phyloP scores from a whole-genome alignment of 257 asterid genomes.

The Solanum rostratum region DNA sequence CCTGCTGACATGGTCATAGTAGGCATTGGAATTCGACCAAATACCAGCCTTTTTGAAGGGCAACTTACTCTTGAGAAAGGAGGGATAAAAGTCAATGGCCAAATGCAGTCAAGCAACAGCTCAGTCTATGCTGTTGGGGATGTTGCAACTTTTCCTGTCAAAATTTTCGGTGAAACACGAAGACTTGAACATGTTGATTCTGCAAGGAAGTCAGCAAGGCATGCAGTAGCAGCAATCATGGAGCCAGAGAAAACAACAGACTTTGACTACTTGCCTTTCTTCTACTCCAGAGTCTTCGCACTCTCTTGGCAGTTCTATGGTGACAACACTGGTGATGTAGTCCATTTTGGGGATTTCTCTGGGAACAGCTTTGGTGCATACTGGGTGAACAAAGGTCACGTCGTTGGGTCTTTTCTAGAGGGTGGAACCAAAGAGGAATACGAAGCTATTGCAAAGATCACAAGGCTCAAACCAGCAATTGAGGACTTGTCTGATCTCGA shows the following conservation, averaged over 20 bases:
- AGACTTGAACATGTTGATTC: conserved; percentile 85
- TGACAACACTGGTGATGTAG: conserved; percentile 55
- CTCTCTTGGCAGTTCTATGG: conserved; percentile 88
- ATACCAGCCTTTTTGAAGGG: conserved; percentile 82
- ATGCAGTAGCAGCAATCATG: conserved; percentile 64
- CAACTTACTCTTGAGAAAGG: conserved; percentile 85
- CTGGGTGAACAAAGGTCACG: conserved; percentile 59
- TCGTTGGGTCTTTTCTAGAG: conserved; percentile 79
- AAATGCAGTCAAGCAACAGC: conserved; percentile 68
- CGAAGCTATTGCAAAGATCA: conserved; percentile 50
- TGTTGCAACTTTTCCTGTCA: conserved; percentile 78
- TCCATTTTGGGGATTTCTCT: conserved; percentile 61
- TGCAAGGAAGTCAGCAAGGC: conserved; percentile 71
- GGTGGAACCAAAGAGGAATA: conserved; percentile 86
- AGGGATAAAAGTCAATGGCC: conserved; percentile 75
- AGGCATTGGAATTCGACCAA: conserved; percentile 92
- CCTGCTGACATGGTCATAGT: conserved; percentile 81
- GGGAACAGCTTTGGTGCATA: conserved; percentile 54
- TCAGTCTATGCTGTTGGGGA: conserved; percentile 84
- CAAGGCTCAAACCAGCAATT: conserved; percentile 45
- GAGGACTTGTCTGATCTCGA: conserved; percentile 46
- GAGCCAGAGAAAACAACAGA: conserved; percentile 46
- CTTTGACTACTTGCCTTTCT: conserved; percentile 73
- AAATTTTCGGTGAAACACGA: conserved; percentile 55
- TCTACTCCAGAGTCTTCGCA: conserved; percentile 79